Evolutionary conservation across 306 rosid species (phyloP).

Genomic region (Carpinus viminea): DNA sequence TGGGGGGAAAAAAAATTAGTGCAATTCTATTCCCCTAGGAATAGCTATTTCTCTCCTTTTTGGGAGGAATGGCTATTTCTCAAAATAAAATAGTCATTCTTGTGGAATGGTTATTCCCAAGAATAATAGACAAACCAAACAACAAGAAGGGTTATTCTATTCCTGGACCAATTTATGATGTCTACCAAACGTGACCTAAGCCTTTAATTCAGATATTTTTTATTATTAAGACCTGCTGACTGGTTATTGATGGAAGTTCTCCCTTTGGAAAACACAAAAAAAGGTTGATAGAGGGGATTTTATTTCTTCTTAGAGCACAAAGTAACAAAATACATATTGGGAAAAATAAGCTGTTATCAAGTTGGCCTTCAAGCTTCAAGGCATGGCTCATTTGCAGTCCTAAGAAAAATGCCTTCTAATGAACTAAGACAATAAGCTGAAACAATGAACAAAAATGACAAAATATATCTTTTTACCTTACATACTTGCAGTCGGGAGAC

Average conservation of each 20-base stretch:
- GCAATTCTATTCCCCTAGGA: too few species aligned
- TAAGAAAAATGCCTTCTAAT: slow-evolving; percentile 3
- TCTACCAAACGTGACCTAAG: too few species aligned
- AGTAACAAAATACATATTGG: not conserved
- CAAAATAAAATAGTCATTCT: too few species aligned
- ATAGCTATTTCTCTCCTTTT: too few species aligned
- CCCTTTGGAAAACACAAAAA: not conserved
- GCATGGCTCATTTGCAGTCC: not conserved
- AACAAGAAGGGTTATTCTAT: too few species aligned
- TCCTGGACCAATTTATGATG: too few species aligned
- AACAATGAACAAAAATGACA: slow-evolving; percentile 8
- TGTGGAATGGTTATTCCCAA: too few species aligned
- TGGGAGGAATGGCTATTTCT: too few species aligned
- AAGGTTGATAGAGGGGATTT: not conserved
- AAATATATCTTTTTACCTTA: slow-evolving; percentile 51
- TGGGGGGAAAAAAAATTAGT: too few species aligned
- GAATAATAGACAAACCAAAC: too few species aligned
- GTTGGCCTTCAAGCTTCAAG: not conserved
- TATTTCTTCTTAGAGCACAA: not conserved
- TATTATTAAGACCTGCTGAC: not conserved
- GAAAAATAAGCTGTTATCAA: not conserved
- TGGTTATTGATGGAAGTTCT: not conserved
- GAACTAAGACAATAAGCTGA: slow-evolving; percentile 26
- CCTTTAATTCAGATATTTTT: too few species aligned
- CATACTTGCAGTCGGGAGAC: slow-evolving; percentile 89